Evolutionary conservation across 305 asterid genomes (phyloP).

Genomic region (Solanum hybrid): DNA sequence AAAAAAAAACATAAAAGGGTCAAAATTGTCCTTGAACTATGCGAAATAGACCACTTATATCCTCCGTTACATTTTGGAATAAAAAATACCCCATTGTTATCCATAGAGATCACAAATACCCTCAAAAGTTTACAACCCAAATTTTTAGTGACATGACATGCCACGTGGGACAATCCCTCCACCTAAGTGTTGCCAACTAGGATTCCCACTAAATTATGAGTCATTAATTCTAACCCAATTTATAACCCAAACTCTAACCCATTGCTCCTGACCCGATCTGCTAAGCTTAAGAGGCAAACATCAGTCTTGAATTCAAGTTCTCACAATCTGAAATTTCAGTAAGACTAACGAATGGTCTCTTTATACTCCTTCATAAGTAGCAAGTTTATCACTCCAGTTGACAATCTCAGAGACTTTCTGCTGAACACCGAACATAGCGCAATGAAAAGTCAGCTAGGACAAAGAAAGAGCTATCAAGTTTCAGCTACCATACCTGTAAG

Average conservation of each 20-base stretch:
- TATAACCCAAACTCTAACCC: too few species aligned
- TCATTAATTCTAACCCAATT: neutral
- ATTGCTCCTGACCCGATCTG: too few species aligned
- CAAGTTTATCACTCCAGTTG: neutral
- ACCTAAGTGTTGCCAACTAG: neutral
- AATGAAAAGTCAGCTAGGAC: neutral
- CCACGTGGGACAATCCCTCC: neutral
- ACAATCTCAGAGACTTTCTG: neutral
- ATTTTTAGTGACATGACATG: neutral
- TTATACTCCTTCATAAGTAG: neutral
- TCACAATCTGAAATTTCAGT: neutral
- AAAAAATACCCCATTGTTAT: neutral
- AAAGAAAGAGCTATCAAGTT: neutral
- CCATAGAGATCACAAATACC: neutral
- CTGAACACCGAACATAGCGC: neutral
- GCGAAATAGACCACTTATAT: neutral
- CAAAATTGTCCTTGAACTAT: neutral
- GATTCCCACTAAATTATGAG: neutral
- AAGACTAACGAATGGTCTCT: neutral
- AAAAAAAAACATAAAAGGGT: neutral
- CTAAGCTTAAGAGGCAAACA: too few species aligned
- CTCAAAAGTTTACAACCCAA: neutral
- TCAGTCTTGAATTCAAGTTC: too few species aligned
- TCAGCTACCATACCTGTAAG: constrained; percentile 46
- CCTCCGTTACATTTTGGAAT: neutral